Evolutionary conservation across 1,284 basidiomycete genomes (phyloP).

Genomic region (Xerocomus nothofagi): DNA sequence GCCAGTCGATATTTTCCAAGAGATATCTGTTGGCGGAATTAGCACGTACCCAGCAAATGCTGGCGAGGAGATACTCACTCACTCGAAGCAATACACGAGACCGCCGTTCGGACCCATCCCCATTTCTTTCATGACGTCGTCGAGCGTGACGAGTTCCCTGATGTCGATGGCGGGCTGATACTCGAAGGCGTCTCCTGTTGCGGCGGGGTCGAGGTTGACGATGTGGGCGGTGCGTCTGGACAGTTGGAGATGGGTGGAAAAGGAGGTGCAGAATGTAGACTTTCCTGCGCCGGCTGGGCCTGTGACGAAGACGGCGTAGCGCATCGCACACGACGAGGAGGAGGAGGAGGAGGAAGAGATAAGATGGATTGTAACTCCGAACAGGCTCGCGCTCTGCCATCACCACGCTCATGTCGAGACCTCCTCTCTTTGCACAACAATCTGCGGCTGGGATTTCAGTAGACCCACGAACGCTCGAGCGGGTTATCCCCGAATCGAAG

Average conservation of each 20-base stretch:
- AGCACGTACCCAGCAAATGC: not conserved
- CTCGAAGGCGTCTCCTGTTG: slow-evolving; percentile 84
- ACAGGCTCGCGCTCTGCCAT: not conserved
- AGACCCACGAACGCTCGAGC: slow-evolving; percentile 80
- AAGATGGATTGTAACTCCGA: slow-evolving; percentile 35
- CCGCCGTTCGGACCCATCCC: slow-evolving; percentile 97
- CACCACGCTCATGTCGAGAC: slow-evolving; percentile 61
- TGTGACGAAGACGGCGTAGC: slow-evolving; percentile 86
- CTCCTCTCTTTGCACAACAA: slow-evolving; percentile 70
- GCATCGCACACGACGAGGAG: slow-evolving; percentile 51
- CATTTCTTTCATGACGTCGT: slow-evolving; percentile 97
- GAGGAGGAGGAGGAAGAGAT: slow-evolving; percentile 5
- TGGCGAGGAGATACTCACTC: slow-evolving; percentile 53
- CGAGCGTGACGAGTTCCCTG: slow-evolving; percentile 87
- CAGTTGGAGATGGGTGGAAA: slow-evolving; percentile 89
- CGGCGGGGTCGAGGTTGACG: slow-evolving; percentile 97
- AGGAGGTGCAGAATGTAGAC: slow-evolving; percentile 89
- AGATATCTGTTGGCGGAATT: slow-evolving; percentile 70
- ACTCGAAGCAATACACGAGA: slow-evolving; percentile 99
- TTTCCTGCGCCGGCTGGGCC: slow-evolving; percentile 98
- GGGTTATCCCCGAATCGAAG: slow-evolving; percentile 83
- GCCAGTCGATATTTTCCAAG: slow-evolving; percentile 96
- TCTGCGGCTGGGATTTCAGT: slow-evolving; percentile 79
- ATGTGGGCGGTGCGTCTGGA: slow-evolving; percentile 87
- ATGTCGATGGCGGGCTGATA: slow-evolving; percentile 95